Evolutionary conservation across 768 basidiomycete species (phyloP).

Genomic region (Trametes cingulata): DNA sequence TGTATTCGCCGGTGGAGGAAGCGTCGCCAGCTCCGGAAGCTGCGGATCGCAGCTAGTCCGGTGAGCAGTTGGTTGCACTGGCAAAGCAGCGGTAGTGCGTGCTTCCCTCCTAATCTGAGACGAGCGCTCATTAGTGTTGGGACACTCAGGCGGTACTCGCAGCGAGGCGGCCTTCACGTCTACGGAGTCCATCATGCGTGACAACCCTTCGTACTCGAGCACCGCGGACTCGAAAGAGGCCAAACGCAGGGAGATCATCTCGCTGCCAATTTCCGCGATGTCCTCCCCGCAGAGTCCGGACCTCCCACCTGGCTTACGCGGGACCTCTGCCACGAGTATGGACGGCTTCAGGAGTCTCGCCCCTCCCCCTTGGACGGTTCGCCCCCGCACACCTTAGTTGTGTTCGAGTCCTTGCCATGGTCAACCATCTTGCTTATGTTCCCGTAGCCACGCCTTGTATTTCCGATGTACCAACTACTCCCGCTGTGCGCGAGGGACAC

Average conservation of each 20-base stretch:
- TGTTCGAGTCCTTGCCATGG: neutral
- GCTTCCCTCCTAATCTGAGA: neutral
- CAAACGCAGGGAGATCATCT: neutral
- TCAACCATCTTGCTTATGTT: neutral
- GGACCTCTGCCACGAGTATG: no score
- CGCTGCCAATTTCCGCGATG: neutral
- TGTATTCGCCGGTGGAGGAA: conserved; percentile 5
- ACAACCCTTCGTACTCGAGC: conserved; percentile 25
- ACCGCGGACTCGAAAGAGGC: neutral
- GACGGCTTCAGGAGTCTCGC: neutral
- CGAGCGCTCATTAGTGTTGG: neutral
- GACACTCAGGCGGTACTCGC: neutral
- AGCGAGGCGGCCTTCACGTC: conserved; percentile 24
- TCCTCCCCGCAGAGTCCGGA: neutral
- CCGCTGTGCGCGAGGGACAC: no score
- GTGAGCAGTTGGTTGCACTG: conserved; percentile 24
- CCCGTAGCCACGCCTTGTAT: neutral
- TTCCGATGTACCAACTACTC: neutral
- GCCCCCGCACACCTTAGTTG: neutral
- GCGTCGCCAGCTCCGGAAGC: neutral
- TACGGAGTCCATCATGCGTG: conserved; percentile 28
- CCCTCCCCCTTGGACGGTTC: neutral
- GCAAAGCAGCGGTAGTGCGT: conserved; percentile 14
- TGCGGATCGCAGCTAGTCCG: conserved; percentile 18
- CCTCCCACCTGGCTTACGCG: conserved; percentile 2